Base-by-base conservation (phyloP, 2,329 filamentous ascomycete genomes). In the Scleromitrula shiraiana region DNA sequence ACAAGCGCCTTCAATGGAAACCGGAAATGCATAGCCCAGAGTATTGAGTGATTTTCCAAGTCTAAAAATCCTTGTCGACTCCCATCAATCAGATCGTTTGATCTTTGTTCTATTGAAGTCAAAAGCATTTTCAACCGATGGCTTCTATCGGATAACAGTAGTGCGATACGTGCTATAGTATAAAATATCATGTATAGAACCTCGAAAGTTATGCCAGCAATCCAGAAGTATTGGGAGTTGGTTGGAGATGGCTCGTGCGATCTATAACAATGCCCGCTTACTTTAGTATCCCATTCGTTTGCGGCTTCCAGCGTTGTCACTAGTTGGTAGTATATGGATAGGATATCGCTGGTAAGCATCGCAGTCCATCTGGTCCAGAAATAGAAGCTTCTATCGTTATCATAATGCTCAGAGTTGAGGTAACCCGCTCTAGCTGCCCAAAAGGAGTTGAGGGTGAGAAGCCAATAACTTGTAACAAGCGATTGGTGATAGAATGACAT, bases 401-500 rank as follows among this genome's bases (percentile, higher is more conserved):
- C 19, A 9, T 51, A 39, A 8, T 46, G 27, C 7, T 38, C 30
- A 12, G 49, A 38, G 27, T 33, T 46, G 14, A 53, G 23, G 32
- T 46, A 37, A 5, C 48, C 50, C 8, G 44, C 33, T 35, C 48
- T 32, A 17, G 50, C 44, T 4, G 48, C 41, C 47, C 50, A 54
- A 14, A 54, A 54, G 6, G 50, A 39, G 20, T 49, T 54, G 6
- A 54, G 37, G n/a, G 47, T 53, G 2, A 54, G 38, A 22, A 42
- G 40, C 50, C 50, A 54, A 29, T 54, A 53, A 23, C 32, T 46
- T 1, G 44, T 40, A 15, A 54, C 36, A 2, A 53, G 32, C 10
- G 50, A 40, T 22, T 54, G 47, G 9, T 54, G 53, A 37, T 54
- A 54, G 30, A 50, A 53, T 9, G 36, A 40, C 50, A 51, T 46